phyloP scores from a whole-genome alignment of 2,329 filamentous ascomycete species.

The Fonsecaea erecta region DNA sequence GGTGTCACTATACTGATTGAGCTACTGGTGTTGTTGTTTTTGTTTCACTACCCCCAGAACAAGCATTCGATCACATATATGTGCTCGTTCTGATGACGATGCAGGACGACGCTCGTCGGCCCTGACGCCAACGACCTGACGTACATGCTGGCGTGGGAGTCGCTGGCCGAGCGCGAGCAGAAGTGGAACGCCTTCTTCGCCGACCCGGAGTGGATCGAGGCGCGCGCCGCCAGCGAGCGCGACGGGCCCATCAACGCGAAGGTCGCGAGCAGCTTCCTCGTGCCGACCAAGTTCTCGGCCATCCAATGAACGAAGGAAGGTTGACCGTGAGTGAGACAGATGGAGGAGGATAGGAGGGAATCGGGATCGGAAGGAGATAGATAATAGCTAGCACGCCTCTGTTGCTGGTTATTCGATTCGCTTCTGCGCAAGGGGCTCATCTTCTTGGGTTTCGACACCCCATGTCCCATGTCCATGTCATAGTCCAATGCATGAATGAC shows the following conservation, averaged over 20 bases:
- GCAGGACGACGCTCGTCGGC: constrained; percentile 88
- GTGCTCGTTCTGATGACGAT: constrained; percentile 57
- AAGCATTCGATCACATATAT: neutral
- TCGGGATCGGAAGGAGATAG: too few relatives aligned
- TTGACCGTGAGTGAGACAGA: too few relatives aligned
- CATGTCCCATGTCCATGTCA: too few relatives aligned
- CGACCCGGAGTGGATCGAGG: constrained; percentile 21
- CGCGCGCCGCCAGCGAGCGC: constrained; percentile 15
- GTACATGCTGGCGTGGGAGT: constrained; percentile 65
- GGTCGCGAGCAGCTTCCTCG: constrained; percentile 20
- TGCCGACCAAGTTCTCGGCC: constrained; percentile 21
- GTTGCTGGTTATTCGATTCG: too few relatives aligned
- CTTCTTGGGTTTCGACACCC: too few relatives aligned
- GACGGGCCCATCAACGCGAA: constrained; percentile 21
- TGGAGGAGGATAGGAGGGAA: too few relatives aligned
- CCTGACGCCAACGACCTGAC: constrained; percentile 80
- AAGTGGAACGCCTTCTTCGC: constrained; percentile 22
- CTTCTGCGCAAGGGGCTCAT: too few relatives aligned
- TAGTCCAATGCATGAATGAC: too few relatives aligned
- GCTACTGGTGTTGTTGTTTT: too few relatives aligned
- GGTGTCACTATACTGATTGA: too few relatives aligned
- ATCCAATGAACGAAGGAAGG: constrained; percentile 19
- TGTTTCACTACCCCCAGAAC: too few relatives aligned
- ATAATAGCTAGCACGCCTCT: too few relatives aligned
- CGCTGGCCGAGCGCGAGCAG: constrained; percentile 23